Evolutionary conservation across 345 rosid genomes (phyloP).

Genomic region (Lepidium didymum): DNA sequence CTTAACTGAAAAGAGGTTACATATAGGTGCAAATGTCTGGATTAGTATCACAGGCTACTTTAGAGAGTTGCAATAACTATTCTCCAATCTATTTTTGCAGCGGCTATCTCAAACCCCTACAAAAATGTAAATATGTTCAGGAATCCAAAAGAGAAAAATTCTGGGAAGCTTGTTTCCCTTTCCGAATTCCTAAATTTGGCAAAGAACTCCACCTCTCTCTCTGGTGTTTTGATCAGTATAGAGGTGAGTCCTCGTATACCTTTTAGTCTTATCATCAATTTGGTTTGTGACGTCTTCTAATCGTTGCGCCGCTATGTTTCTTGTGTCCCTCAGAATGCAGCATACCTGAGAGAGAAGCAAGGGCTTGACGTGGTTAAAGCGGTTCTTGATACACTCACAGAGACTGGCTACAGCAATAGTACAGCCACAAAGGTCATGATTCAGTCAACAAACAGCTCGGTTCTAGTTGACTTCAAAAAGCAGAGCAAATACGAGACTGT

Average conservation of each 20-base stretch:
- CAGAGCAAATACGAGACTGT: constrained; percentile 46
- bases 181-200: constrained; percentile 61
- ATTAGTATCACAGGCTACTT: neutral
- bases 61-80: neutral
- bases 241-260: constrained; percentile 52
- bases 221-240: constrained; percentile 69
- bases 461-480: constrained; percentile 52
- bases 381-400: constrained; percentile 48
- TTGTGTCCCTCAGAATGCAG: constrained; percentile 50
- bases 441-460: constrained; percentile 75
- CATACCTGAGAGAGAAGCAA: constrained; percentile 54
- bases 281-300: neutral
- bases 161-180: constrained; percentile 47
- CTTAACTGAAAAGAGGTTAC: neutral
- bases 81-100: constrained; percentile 33
- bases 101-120: constrained; percentile 52
- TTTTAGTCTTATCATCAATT: neutral
- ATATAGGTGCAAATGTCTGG: neutral
- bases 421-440: constrained; percentile 59
- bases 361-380: constrained; percentile 45
- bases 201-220: constrained; percentile 51
- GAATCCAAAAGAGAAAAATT: constrained; percentile 44
- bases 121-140: constrained; percentile 19
- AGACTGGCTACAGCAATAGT: constrained; percentile 51
- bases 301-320: neutral